phyloP scores from a whole-genome alignment of 1,139 yeast species.

The Geotrichum citri-aurantii region DNA sequence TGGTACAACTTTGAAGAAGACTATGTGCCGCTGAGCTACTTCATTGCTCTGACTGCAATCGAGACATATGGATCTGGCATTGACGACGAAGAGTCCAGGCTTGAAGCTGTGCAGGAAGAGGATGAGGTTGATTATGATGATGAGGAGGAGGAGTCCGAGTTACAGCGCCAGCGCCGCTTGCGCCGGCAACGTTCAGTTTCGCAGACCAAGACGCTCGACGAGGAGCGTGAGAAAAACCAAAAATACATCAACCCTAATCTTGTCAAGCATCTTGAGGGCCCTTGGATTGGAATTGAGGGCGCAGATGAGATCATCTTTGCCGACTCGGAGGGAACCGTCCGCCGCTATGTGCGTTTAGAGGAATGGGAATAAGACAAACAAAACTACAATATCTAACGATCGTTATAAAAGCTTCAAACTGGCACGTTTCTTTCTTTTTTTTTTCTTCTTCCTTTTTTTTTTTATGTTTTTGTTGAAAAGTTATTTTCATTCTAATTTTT shows the following conservation, averaged over 20 bases:
- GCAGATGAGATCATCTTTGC: constrained; percentile 54
- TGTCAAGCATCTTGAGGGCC: constrained; percentile 68
- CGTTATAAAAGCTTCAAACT: neutral
- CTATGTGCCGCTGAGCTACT: constrained; percentile 72
- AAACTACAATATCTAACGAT: neutral
- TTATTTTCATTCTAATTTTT: neutral
- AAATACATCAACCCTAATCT: constrained; percentile 74
- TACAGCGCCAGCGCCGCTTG: constrained; percentile 17
- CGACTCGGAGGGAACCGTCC: constrained; percentile 52
- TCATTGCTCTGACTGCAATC: constrained; percentile 76
- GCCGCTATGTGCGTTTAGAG: constrained; percentile 44
- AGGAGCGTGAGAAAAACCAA: constrained; percentile 58
- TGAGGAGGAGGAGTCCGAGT: too few species aligned
- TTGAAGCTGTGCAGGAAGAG: neutral
- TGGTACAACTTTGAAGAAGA: constrained; percentile 79
- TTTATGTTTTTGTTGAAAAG: neutral
- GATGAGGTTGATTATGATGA: constrained; percentile 5
- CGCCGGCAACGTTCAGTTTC: constrained; percentile 26
- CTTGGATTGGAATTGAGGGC: constrained; percentile 67
- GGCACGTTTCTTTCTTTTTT: neutral
- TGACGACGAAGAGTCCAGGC: neutral
- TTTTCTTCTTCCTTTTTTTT: neutral
- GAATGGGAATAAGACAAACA: constrained; percentile 43
- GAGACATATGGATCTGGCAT: constrained; percentile 26
- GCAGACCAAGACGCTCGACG: constrained; percentile 50